Base-by-base conservation (phyloP, 139 green algal genomes). In the Gonium pectorale region DNA sequence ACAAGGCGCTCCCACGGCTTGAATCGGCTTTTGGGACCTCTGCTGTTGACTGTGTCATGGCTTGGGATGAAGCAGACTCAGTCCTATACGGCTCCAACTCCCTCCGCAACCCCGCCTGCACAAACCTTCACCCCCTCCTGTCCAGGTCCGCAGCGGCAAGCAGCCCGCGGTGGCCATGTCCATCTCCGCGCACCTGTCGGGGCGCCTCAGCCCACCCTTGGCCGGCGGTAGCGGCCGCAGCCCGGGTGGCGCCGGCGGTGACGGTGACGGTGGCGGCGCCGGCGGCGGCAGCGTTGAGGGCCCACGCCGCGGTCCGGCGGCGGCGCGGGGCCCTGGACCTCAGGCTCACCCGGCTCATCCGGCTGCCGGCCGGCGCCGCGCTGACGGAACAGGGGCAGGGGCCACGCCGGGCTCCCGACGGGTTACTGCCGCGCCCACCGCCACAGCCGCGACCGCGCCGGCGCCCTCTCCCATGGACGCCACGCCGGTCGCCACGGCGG, bases 151-250 rank as follows among this genome's bases (percentile, higher is more conserved):
- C 11, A 78, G 69, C 69, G 69, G 69, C 44, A 44, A 43, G 4
- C 69, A 78, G 69, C n/a, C 43, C 43, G 69, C 69, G 3, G 69
- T 29, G 3, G 69, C 44, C 44, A 78, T 78, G 69, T 56, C 37
- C n/a, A 43, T 78, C 2, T 43, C n/a, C 0, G 68, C 68, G 0
- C 68, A 78, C 44, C 4, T 44, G 44, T 44, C n/a, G 29, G 2
- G 27, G 26, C 68, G 54, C 54, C 5, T 21, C 54, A 8, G 54
- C 54, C 5, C 19, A 8, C 22, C 54, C 54, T 24, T n/a, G 19
- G 62, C 62, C 62, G n/a, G n/a, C 62, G 6, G 64, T 35, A 71
- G 35, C 4, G 5, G 9, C 64, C 29, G 64, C 64, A 31, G 64
- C 64, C 5, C 9, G 35, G 15, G 64, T 21, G 17, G 64, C 64